phyloP scores from a whole-genome alignment of 2,329 filamentous ascomycete species.

The Colletotrichum melonis region DNA sequence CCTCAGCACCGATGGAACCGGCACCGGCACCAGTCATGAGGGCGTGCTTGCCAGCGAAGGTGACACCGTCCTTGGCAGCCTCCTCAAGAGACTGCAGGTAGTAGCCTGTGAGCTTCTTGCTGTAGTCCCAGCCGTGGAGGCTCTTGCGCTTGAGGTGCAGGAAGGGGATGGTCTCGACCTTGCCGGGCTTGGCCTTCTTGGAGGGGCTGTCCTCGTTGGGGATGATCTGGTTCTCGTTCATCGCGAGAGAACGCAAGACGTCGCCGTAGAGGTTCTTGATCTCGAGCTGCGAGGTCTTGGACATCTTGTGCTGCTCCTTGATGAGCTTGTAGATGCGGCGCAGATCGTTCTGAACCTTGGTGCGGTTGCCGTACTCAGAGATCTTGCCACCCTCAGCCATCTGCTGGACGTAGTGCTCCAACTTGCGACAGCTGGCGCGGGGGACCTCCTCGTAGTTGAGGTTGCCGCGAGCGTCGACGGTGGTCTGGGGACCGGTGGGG shows the following conservation, averaged over 20 bases:
- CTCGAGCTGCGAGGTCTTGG: constrained; percentile 94
- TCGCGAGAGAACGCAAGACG: constrained; percentile 91
- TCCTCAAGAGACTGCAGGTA: constrained; percentile 94
- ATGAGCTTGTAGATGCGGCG: constrained; percentile 98
- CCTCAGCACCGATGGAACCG: constrained; percentile 96
- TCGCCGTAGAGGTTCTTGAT: constrained; percentile 96
- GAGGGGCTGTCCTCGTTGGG: constrained; percentile 78
- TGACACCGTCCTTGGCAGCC: constrained; percentile 87
- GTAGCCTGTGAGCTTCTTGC: constrained; percentile 94
- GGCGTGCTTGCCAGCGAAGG: constrained; percentile 93
- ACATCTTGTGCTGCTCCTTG: constrained; percentile 97
- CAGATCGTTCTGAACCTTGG: constrained; percentile 97
- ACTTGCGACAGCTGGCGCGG: constrained; percentile 89
- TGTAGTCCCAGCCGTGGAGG: constrained; percentile 97
- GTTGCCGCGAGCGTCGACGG: constrained; percentile 91
- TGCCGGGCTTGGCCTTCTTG: constrained; percentile 71
- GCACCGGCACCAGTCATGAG: constrained; percentile 99
- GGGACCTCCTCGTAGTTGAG: constrained; percentile 91
- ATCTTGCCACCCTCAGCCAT: constrained; percentile 99
- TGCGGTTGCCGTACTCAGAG: constrained; percentile 97
- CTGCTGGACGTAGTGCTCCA: constrained; percentile 98
- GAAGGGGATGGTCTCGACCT: constrained; percentile 98
- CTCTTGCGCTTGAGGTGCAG: constrained; percentile 95
- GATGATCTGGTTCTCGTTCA: constrained; percentile 98
- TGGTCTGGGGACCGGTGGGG: constrained; percentile 91